Conservation (phyloP, 495 filamentous ascomycete genomes). For the Xylaria venustula region DNA sequence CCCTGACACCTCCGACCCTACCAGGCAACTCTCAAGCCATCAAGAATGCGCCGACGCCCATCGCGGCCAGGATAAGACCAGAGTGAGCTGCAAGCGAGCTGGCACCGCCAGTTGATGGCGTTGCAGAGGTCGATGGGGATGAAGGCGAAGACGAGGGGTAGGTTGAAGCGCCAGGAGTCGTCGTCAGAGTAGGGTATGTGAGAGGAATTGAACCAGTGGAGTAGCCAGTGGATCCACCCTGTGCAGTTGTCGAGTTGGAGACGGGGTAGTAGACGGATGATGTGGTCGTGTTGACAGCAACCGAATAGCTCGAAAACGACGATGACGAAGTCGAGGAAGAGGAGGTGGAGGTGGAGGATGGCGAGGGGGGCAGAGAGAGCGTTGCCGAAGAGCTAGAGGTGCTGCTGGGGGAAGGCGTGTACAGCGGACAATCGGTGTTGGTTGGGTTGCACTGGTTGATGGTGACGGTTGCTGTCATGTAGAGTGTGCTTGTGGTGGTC, state of each 20-base stretch:
- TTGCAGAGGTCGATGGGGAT: slow-evolving; percentile 15
- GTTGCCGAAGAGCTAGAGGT: slow-evolving; percentile 20
- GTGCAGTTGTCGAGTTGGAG: slow-evolving; percentile 39
- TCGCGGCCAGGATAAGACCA: slow-evolving; percentile 38
- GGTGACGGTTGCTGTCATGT: slow-evolving; percentile 45
- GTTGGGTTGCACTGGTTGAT: slow-evolving; percentile 48
- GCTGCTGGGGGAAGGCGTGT: slow-evolving; percentile 27
- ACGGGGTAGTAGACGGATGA: slow-evolving; percentile 29
- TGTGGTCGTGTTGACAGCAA: slow-evolving; percentile 10
- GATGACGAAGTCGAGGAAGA: slow-evolving; percentile 15
- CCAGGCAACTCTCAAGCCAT: slow-evolving; percentile 32
- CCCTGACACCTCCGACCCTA: background rate
- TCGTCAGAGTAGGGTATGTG: slow-evolving; percentile 23
- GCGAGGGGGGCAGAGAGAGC: slow-evolving; percentile 17
- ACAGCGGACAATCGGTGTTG: slow-evolving; percentile 43
- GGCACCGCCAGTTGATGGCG: slow-evolving; percentile 32
- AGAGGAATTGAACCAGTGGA: slow-evolving; percentile 22
- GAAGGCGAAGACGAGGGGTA: slow-evolving; percentile 17
- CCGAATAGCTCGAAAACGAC: background rate
- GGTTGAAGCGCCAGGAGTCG: background rate
- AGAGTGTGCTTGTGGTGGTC: slow-evolving; percentile 42
- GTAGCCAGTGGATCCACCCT: slow-evolving; percentile 38
- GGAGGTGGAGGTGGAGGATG: slow-evolving; percentile 12
- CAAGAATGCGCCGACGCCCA: slow-evolving; percentile 43
- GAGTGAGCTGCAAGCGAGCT: slow-evolving; percentile 36